phyloP scores from a whole-genome alignment of 2,329 filamentous ascomycete species.

The Colletotrichum tabaci region DNA sequence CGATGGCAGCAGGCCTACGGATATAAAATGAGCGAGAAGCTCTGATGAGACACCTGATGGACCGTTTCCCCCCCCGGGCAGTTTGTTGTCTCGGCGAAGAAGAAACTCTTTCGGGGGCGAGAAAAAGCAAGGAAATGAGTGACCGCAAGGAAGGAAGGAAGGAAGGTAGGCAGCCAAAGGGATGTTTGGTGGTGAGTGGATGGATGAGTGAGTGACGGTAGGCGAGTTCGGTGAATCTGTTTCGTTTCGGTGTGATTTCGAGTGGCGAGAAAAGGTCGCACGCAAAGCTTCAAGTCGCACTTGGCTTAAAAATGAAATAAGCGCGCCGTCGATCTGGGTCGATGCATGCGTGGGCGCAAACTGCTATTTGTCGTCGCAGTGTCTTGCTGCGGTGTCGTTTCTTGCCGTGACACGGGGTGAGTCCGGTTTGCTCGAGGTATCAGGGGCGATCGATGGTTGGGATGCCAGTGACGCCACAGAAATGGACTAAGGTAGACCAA shows the following conservation, averaged over 20 bases:
- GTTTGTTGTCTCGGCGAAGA: slow-evolving; percentile 11
- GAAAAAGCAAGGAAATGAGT: slow-evolving; percentile 17
- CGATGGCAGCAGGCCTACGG: slow-evolving; percentile 5
- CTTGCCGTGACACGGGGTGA: slow-evolving; percentile 31
- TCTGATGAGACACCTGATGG: slow-evolving; percentile 13
- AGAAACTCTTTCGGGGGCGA: slow-evolving; percentile 14
- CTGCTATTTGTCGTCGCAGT: slow-evolving; percentile 20
- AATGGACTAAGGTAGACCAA: slow-evolving; percentile 1
- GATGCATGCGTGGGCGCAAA: slow-evolving; percentile 6
- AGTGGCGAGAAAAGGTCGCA: background rate
- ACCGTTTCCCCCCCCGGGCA: slow-evolving; percentile 6
- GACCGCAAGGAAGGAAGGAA: slow-evolving; percentile 2
- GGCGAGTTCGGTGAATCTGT: background rate
- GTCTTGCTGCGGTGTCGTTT: slow-evolving; percentile 27
- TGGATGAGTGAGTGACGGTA: background rate
- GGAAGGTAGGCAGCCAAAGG: background rate
- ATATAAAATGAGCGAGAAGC: slow-evolving; percentile 17
- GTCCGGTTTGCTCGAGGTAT: slow-evolving; percentile 19
- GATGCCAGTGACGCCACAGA: slow-evolving; percentile 35
- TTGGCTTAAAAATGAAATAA: slow-evolving; percentile 14
- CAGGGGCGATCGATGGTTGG: slow-evolving; percentile 34
- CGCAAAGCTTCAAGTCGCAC: background rate
- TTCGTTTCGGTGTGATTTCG: slow-evolving; percentile 12
- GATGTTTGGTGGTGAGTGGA: background rate
- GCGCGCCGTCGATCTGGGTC: slow-evolving; percentile 13